A percentile compares a stretch with the other conserved stretches of the same genome.
Conservation (phyloP, 2,329 filamentous ascomycete species). For the Talaromyces sp. region DNA sequence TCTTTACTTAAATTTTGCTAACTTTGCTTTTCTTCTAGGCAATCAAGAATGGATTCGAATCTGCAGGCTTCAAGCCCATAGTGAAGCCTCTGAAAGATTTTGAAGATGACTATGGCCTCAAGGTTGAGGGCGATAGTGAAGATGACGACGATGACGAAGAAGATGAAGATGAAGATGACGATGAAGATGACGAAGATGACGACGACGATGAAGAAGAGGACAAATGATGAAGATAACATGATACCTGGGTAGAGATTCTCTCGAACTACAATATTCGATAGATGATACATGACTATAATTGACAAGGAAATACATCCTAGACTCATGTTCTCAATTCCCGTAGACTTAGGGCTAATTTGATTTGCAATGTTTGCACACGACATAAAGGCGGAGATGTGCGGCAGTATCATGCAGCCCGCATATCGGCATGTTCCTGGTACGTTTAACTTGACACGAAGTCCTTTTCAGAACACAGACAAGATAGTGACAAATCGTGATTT, state of each 20-base stretch:
- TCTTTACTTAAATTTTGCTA: conserved; percentile 16
- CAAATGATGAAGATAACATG: conserved; percentile 14
- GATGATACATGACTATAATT: not conserved
- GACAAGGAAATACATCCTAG: not conserved
- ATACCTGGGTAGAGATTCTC: not conserved
- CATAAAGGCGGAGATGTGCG: conserved; percentile 2
- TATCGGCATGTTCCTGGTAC: not conserved
- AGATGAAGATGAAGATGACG: conserved; percentile 38
- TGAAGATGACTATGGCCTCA: conserved; percentile 84
- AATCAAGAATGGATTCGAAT: conserved; percentile 70
- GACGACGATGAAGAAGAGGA: conserved; percentile 26
- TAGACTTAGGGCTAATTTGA: not conserved
- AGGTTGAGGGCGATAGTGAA: conserved; percentile 59
- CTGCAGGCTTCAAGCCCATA: conserved; percentile 74
- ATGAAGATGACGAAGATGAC: conserved; percentile 39
- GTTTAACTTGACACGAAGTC: conserved; percentile 8
- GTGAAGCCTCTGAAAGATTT: conserved; percentile 73
- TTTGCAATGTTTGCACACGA: conserved; percentile 6
- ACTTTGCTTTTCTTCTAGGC: conserved; percentile 50
- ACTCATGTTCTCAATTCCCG: not conserved
- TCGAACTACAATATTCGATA: not conserved
- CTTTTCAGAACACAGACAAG: not conserved
- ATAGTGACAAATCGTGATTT: not conserved
- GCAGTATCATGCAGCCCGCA: conserved; percentile 6
- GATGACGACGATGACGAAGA: conserved; percentile 55